Evolutionary conservation across 345 rosid species (phyloP).

Genomic region (Pugionium cornutum): DNA sequence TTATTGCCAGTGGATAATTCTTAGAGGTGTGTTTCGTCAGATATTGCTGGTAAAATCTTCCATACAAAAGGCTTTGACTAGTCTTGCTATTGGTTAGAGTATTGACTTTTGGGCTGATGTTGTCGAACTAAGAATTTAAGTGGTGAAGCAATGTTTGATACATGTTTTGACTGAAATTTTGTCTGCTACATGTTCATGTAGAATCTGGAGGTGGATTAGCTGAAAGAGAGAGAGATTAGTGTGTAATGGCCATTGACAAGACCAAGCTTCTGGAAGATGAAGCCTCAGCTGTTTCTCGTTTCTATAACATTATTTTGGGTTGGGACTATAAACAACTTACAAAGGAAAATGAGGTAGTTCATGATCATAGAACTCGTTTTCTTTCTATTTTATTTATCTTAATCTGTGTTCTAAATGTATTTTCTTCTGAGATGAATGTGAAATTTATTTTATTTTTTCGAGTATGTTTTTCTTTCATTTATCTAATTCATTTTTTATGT

Average conservation of each 20-base stretch:
- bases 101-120: constrained; percentile 63
- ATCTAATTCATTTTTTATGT: background rate
- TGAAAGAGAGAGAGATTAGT: constrained; percentile 12
- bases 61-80: constrained; percentile 49
- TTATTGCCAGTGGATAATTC: constrained; percentile 65
- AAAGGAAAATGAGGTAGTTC: constrained; percentile 46
- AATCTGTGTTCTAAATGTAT: background rate
- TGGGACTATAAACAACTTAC: constrained; percentile 81
- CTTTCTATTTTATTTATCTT: background rate
- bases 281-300: constrained; percentile 55
- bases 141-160: constrained; percentile 61
- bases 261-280: constrained; percentile 57
- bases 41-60: constrained; percentile 59
- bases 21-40: constrained; percentile 87
- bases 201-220: background rate
- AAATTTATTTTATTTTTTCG: background rate
- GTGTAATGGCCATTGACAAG: constrained; percentile 57
- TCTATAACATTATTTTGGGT: constrained; percentile 65
- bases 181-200: background rate
- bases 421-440: background rate
- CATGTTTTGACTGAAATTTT: too few species aligned
- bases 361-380: background rate
- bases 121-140: constrained; percentile 61
- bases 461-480: background rate
- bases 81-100: constrained; percentile 52